phyloP scores from a whole-genome alignment of 1,284 basidiomycete genomes.

The Ceratobasidium theobromae region DNA sequence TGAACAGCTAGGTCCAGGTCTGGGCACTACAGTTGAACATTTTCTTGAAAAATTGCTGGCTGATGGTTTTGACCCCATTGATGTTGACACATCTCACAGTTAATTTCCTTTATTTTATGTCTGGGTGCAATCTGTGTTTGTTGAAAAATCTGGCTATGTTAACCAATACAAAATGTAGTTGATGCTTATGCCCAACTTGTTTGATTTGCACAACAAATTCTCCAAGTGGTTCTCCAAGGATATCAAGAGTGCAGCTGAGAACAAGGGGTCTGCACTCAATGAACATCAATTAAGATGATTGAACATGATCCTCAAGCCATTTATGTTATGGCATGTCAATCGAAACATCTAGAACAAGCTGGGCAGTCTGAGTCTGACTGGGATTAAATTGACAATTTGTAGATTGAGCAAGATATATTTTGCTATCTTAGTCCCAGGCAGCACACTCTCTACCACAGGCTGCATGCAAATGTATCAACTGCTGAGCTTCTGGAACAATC shows the following conservation, averaged over 20 bases:
- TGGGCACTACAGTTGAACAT: no score
- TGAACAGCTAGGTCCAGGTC: no score
- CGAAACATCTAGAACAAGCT: conserved; percentile 99
- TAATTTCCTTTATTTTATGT: no score
- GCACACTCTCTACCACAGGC: conserved; percentile 85
- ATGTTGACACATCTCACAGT: no score
- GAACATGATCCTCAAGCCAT: conserved; percentile 99
- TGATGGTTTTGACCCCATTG: no score
- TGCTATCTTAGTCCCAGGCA: conserved; percentile 95
- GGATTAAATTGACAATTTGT: conserved; percentile 13
- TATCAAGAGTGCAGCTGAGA: conserved; percentile 91
- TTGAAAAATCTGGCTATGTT: no score
- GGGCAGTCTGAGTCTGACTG: conserved; percentile 79
- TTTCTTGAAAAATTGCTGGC: no score
- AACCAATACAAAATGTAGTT: no score
- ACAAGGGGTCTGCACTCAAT: conserved; percentile 90
- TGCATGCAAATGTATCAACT: conserved; percentile 92
- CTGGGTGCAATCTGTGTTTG: no score
- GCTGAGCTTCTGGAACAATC: conserved; percentile 89
- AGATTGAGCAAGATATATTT: conserved; percentile 97
- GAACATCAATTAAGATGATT: conserved; percentile 93
- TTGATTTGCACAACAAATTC: conserved; percentile 99
- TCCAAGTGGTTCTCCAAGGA: conserved; percentile 99
- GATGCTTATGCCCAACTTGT: conserved; percentile 99
- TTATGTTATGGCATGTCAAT: conserved; percentile 98